phyloP scores from a whole-genome alignment of 1,139 yeast genomes.

The Taiozyma sp. region DNA sequence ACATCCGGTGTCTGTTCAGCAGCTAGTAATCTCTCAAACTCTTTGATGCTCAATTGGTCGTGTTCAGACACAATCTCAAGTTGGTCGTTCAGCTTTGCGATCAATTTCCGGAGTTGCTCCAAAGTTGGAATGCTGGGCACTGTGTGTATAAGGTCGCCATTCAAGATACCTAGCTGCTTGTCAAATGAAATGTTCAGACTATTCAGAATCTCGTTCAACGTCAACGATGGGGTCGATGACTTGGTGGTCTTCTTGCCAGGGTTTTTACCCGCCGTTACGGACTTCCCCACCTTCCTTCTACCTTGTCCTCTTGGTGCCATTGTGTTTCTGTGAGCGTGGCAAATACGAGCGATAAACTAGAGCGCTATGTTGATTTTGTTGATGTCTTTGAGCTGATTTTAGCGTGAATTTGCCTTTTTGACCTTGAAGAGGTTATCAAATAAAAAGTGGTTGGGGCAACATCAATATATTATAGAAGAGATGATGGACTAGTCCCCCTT shows the following conservation, averaged over 20 bases:
- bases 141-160: conserved; percentile 48
- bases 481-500: too few relatives aligned
- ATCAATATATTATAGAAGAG: too few relatives aligned
- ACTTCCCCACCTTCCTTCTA: conserved; percentile 15
- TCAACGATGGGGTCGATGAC: conserved; percentile 27
- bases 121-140: conserved; percentile 44
- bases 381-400: neutral
- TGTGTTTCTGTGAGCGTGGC: neutral
- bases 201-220: conserved; percentile 47
- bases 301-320: conserved; percentile 18
- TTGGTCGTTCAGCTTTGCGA: conserved; percentile 44
- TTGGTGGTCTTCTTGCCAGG: conserved; percentile 23
- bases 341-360: neutral
- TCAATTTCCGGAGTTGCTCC: conserved; percentile 39
- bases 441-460: neutral
- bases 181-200: conserved; percentile 53
- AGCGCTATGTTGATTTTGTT: neutral
- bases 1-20: neutral
- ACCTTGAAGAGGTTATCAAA: neutral
- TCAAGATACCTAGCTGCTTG: conserved; percentile 51
- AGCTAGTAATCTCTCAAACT: conserved; percentile 9
- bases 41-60: conserved; percentile 36
- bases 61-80: conserved; percentile 40
- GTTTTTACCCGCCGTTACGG: conserved; percentile 14
- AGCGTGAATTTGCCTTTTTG: neutral